These are phyloP conservation scores for Berkeleyomyces basicola DNA, from an alignment of 2,329 filamentous ascomycete genomes.

Conservation along the genomic window DNA sequence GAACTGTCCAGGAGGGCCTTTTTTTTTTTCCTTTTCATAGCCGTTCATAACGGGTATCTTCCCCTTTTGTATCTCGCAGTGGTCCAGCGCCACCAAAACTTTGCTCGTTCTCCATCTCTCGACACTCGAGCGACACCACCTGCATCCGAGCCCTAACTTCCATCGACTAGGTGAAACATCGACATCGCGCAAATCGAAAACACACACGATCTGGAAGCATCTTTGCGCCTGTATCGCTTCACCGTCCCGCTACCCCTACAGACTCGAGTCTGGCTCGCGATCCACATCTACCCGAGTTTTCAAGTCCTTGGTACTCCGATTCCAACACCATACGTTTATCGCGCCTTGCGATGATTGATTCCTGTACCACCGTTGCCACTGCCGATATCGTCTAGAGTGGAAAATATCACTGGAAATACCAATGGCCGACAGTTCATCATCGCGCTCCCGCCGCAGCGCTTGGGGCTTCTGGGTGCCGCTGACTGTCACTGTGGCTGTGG, in stretches of 20 bases:
- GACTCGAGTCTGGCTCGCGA: not conserved
- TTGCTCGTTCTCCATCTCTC: not conserved
- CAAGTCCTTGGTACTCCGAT: not conserved
- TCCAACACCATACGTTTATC: not conserved
- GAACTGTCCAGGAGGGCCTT: not conserved
- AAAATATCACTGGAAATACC: not conserved
- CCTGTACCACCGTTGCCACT: not conserved
- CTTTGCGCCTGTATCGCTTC: not conserved
- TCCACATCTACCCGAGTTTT: not conserved
- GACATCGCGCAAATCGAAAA: not conserved
- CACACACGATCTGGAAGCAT: too few relatives aligned
- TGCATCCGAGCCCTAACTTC: not conserved
- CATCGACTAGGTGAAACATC: not conserved
- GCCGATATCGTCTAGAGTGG: not conserved
- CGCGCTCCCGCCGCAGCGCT: conserved; percentile 43
- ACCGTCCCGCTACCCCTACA: not conserved
- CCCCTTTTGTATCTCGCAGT: not conserved
- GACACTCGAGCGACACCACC: not conserved
- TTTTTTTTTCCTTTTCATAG: not conserved
- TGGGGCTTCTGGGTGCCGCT: conserved; percentile 83
- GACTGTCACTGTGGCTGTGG: conserved; percentile 70
- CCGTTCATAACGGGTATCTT: not conserved
- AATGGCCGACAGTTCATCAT: conserved; percentile 17
- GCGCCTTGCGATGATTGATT: conserved; percentile 1
- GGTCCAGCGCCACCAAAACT: not conserved